A percentile compares a stretch with the other conserved stretches of the same genome.
Conservation (phyloP, 179 eudicot genomes). For the Amaranthus tricolor region DNA sequence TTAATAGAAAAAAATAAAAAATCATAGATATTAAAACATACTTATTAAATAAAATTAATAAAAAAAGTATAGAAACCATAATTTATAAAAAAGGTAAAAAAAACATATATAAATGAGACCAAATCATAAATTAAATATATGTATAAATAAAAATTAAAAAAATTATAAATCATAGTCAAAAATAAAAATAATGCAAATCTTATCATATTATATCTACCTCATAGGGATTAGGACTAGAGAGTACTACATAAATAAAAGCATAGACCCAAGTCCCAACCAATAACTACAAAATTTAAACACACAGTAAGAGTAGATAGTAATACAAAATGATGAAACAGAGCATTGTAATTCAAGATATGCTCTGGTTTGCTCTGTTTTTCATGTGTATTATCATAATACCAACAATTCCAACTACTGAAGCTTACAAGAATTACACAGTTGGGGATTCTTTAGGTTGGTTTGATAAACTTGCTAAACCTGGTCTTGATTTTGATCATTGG, state of each 20-base stretch:
- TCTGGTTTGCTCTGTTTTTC: constrained; percentile 19
- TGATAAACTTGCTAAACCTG: constrained; percentile 57
- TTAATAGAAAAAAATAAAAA: too few species aligned
- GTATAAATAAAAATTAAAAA: too few species aligned
- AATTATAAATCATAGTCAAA: too few species aligned
- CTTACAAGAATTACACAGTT: constrained; percentile 83
- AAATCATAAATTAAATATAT: too few species aligned
- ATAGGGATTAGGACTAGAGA: not conserved
- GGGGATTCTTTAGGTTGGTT: constrained; percentile 89
- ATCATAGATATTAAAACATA: too few species aligned
- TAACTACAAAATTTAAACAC: not conserved
- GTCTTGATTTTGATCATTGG: constrained; percentile 67
- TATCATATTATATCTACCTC: constrained; percentile 1
- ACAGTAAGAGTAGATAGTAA: not conserved
- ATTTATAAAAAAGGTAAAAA: too few species aligned
- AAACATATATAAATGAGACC: too few species aligned
- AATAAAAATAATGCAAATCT: constrained; percentile 7
- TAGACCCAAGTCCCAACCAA: not conserved
- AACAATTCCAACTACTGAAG: constrained; percentile 32
- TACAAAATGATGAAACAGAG: constrained; percentile 13
- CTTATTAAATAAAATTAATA: too few species aligned
- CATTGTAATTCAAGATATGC: constrained; percentile 2
- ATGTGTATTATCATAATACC: constrained; percentile 11
- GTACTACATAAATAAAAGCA: not conserved
- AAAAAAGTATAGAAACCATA: too few species aligned